A percentile compares a stretch with the other conserved stretches of the same genome.
Conservation (phyloP, 441 rosid species). For the Gossypium davidsonii region DNA sequence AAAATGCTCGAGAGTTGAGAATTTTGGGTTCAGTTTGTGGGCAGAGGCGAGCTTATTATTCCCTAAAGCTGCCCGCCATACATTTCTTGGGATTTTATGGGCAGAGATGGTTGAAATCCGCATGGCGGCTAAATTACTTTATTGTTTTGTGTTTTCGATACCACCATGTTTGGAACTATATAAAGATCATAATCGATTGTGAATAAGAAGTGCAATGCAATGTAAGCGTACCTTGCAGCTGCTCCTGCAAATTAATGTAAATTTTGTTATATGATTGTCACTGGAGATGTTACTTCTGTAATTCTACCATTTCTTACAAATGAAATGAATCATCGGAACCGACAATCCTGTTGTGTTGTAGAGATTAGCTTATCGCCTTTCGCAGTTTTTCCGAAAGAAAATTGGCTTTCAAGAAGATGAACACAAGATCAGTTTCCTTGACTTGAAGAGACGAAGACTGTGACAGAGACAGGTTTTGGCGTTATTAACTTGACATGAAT, state of each 20-base stretch:
- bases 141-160: neutral
- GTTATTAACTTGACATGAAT: neutral
- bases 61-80: conserved; percentile 63
- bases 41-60: conserved; percentile 70
- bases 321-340: conserved; percentile 8
- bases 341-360: neutral
- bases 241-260: conserved; percentile 9
- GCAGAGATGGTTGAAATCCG: neutral
- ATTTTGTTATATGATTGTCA: conserved; percentile 11
- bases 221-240: conserved; percentile 3
- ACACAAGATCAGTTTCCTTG: neutral
- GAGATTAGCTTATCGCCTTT: neutral
- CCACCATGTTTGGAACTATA: neutral
- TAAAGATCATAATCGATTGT: conserved; percentile 2
- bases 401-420: neutral
- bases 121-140: neutral
- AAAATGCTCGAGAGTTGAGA: conserved; percentile 11
- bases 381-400: neutral
- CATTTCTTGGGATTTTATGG: neutral
- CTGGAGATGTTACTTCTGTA: neutral
- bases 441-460: neutral
- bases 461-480: neutral
- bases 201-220: conserved; percentile 14
- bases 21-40: conserved; percentile 13
- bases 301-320: neutral